These are phyloP conservation scores for Sporothrix curviconia DNA, from an alignment of 2,329 filamentous ascomycete species.

Conservation along the genomic window DNA sequence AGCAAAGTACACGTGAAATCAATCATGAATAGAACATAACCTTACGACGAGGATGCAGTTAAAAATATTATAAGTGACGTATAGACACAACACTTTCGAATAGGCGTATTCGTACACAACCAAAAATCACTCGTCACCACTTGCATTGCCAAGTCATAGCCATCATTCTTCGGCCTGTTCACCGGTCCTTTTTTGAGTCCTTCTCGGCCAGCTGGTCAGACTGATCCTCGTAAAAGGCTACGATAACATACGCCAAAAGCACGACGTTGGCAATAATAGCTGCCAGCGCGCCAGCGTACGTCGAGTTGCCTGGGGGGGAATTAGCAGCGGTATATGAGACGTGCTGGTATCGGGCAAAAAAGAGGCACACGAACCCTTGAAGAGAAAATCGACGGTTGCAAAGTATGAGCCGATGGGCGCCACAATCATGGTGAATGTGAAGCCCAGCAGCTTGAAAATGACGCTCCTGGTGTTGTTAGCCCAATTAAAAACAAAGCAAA, in stretches of 20 bases:
- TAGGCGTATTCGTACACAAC: background rate
- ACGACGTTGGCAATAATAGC: constrained; percentile 90
- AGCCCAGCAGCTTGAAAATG: constrained; percentile 82
- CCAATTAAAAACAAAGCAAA: background rate
- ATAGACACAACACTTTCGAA: no score
- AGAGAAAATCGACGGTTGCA: constrained; percentile 66
- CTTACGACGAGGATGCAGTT: no score
- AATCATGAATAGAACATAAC: no score
- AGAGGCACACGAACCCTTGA: constrained; percentile 55
- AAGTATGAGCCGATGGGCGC: constrained; percentile 88
- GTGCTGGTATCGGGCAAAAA: no score
- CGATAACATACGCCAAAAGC: constrained; percentile 80
- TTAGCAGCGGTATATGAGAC: no score
- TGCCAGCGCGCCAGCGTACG: constrained; percentile 76
- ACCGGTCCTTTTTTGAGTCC: constrained; percentile 39
- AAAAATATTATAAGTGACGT: no score
- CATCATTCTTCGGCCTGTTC: background rate
- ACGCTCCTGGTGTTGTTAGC: constrained; percentile 53
- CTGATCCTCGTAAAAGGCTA: constrained; percentile 83
- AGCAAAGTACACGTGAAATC: no score
- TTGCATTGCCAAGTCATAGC: background rate
- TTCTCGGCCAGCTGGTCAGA: constrained; percentile 36
- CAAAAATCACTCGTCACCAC: background rate
- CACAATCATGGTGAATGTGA: constrained; percentile 86
- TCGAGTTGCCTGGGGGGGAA: constrained; percentile 75